phyloP scores from a whole-genome alignment of 2,329 filamentous ascomycete species.

The Fusarium sp. region DNA sequence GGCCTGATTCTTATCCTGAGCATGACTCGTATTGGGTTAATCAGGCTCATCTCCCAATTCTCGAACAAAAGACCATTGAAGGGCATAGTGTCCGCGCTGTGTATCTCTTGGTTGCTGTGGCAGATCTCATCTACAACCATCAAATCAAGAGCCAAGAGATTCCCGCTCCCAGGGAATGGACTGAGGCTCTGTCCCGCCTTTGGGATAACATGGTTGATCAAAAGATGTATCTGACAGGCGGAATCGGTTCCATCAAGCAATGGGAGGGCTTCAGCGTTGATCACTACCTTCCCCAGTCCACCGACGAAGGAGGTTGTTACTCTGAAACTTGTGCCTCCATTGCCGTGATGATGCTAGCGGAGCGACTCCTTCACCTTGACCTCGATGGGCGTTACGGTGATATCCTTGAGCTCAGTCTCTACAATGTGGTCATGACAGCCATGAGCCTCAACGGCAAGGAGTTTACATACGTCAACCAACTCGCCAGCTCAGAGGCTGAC shows the following conservation, averaged over 20 bases:
- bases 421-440: conserved; percentile 69
- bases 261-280: conserved; percentile 33
- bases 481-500: conserved; percentile 64
- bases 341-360: conserved; percentile 70
- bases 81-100: conserved; percentile 71
- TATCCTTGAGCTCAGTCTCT: conserved; percentile 70
- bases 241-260: conserved; percentile 62
- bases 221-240: conserved; percentile 73
- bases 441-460: conserved; percentile 66
- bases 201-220: conserved; percentile 71
- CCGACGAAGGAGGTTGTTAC: conserved; percentile 17
- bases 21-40: conserved; percentile 60
- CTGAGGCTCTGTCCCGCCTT: conserved; percentile 57
- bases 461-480: conserved; percentile 73
- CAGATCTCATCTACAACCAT: conserved; percentile 59
- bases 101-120: conserved; percentile 69
- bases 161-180: conserved; percentile 42
- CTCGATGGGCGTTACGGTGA: conserved; percentile 66
- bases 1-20: conserved; percentile 61
- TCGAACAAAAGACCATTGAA: conserved; percentile 54
- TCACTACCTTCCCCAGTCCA: conserved; percentile 17
- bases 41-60: conserved; percentile 67
- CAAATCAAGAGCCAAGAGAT: conserved; percentile 31
- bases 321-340: conserved; percentile 22
- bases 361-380: conserved; percentile 65